Evolutionary conservation across 331 rosid genomes (phyloP), one percentile per base, ranked within the genome.

Genomic region (Telfairia occidentalis): DNA sequence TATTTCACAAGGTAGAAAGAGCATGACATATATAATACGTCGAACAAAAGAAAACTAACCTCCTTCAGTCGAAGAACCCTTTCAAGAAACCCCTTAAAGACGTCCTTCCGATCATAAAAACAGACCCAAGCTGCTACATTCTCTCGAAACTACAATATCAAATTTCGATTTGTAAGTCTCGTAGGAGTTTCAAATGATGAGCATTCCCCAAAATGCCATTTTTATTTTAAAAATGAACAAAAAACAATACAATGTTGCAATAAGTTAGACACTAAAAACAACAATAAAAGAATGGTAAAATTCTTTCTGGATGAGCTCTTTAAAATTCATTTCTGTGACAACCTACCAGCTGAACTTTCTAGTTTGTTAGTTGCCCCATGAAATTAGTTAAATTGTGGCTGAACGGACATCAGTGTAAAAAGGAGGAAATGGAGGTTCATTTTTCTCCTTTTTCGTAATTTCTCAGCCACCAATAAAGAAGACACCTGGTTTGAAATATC

Each of bases 61-160:
- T 88, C 94, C 84, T 94, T 94, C 71, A 91, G 84, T 37, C 83
- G 83, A 79, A 94, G 91, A 85, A 91, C 96, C 83, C 89, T 90
- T 85, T 90, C 96, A 43, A 94, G 89, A 80, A 91, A 94, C 40
- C 84, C 96, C 79, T 85, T 84, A 76, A 94, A 94, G 58, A 77
- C 76, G 38, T 90, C 96, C 82, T 91, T 91, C 73, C 85, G 87
- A 71, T 90, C 94, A 72, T 94, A 83, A 85, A 90, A 94, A 78
- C 98, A 91, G 38, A 78, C 87, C 98, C 98, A 94, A 70, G 98
- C 97, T 15, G 90, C 92, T 43, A 94, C 96, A 78, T 94, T 94
- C 82, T 91, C 98, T 42, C 97, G 88, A 76, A 94, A 94, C 98
- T 94, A 91, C 84, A 76, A 74, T 72, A 7, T 35, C 23, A 77